Evolutionary conservation across 352 stramenopile species (phyloP).

Genomic region (Pythium vanterpoolii): DNA sequence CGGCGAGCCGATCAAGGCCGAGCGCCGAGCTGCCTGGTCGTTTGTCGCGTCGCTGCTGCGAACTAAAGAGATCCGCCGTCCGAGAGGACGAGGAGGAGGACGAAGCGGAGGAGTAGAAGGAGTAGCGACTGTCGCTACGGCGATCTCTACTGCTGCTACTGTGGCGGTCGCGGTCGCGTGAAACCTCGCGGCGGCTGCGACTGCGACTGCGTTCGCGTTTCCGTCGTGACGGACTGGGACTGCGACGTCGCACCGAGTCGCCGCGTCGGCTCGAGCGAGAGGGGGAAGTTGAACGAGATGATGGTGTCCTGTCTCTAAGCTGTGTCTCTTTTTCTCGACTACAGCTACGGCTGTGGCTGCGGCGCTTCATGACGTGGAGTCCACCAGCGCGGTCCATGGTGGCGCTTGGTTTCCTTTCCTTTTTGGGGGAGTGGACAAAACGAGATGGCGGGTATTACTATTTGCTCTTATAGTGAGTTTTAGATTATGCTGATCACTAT

Average conservation of each 20-base stretch:
- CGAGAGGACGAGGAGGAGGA: slow-evolving; percentile 8
- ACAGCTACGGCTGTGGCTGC: slow-evolving; percentile 7
- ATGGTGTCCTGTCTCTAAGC: background rate
- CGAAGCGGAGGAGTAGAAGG: background rate
- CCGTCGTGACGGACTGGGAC: slow-evolving; percentile 15
- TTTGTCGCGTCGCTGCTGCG: slow-evolving; percentile 15
- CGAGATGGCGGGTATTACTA: background rate
- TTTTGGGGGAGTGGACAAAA: background rate
- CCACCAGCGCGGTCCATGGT: slow-evolving; percentile 20
- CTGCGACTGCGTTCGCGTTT: slow-evolving; percentile 18
- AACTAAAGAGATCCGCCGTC: slow-evolving; percentile 23
- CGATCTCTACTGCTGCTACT: background rate
- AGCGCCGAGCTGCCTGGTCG: slow-evolving; percentile 32
- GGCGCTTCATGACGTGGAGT: slow-evolving; percentile 32
- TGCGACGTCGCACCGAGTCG: background rate
- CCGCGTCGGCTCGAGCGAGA: background rate
- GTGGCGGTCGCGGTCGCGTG: background rate
- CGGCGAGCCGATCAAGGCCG: slow-evolving; percentile 59
- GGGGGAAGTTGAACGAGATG: background rate
- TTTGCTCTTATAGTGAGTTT: slow-evolving; percentile 9
- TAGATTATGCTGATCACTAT: background rate
- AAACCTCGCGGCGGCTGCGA: background rate
- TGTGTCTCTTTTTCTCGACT: background rate
- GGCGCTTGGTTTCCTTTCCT: background rate
- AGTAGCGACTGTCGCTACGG: background rate